Evolutionary conservation across 345 rosid genomes (phyloP), one percentile per base, ranked within the genome.

Genomic region (Pelargonium nanum): DNA sequence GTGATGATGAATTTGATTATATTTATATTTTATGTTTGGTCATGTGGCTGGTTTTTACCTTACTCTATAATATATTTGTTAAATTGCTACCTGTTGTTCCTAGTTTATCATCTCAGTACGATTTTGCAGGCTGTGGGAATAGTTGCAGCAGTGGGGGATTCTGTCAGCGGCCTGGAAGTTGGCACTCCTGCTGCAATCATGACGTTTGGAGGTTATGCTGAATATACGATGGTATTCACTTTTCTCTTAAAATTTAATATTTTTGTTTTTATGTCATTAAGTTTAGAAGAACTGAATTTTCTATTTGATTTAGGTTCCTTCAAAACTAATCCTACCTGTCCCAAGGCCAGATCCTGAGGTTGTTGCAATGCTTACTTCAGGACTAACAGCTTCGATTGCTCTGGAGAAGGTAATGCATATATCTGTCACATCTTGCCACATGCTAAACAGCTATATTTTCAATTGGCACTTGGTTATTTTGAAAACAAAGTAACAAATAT

Each of bases 341-440:
- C 83, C 93, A 64, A 85, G 88, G 65, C 98, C 96, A 56, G 96
- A 87, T 65, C 93, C 98, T 24, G 96, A 92, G 80, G 96, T 89
- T 68, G 88, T 92, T 76, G 98, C 96, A 62, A 83, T 92, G 96
- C 98, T 92, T 77, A 92, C 98, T 66, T 92, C 98, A 19, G 98
- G 98, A 60, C 70, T 92, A 66, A 92, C 98, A 51, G 98, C 98
- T 12, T 89, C 93, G 63, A 92, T 85, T 54, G 95, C 95, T 65
- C 78, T 92, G 45, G 95, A 92, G 64, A 89, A 82, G 98, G 98
- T 91, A 17, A 22, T 70, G 24, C 21, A 45, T 58, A 25, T 53
- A 44, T 30, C 24, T 4, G 9, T 19, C 23, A 53, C 34, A 50
- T 52, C 57, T 63, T 25, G 50, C 20, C 57, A 17, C 20, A 0